Percentiles rank a stretch among this genome's conserved stretches.
Conservation (phyloP, 176 grass and related monocot genomes). For the Rhipidocladum racemiflorum region DNA sequence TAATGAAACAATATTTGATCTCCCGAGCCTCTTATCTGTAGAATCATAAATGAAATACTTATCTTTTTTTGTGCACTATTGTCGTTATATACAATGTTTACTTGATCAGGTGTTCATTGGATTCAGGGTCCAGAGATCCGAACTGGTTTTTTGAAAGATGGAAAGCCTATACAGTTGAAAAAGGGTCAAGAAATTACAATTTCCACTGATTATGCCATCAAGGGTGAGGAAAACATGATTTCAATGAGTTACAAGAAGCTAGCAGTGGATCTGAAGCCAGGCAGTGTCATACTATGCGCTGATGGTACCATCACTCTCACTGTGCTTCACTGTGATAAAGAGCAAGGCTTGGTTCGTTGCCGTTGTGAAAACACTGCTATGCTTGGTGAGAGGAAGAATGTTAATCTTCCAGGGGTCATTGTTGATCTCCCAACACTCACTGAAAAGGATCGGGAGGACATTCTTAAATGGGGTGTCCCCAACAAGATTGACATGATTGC, state of each 20-base stretch:
- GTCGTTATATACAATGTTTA: not conserved
- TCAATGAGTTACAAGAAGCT: slow-evolving; percentile 91
- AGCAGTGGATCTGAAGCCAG: slow-evolving; percentile 65
- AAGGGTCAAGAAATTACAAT: slow-evolving; percentile 74
- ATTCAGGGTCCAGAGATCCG: slow-evolving; percentile 78
- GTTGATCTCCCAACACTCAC: slow-evolving; percentile 86
- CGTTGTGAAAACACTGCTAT: slow-evolving; percentile 70
- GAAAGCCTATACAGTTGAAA: slow-evolving; percentile 63
- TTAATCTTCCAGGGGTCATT: slow-evolving; percentile 79
- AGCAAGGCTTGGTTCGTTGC: slow-evolving; percentile 56
- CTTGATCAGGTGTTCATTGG: not conserved
- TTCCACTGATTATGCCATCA: slow-evolving; percentile 68
- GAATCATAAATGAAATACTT: not conserved
- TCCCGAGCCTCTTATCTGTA: not conserved
- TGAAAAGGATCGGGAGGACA: slow-evolving; percentile 81
- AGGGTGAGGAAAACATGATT: slow-evolving; percentile 63
- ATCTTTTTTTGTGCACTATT: slow-evolving; percentile 2
- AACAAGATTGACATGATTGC: slow-evolving; percentile 93
- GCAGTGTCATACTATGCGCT: slow-evolving; percentile 67
- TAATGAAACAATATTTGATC: not conserved
- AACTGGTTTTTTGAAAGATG: slow-evolving; percentile 83
- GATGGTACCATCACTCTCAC: slow-evolving; percentile 72
- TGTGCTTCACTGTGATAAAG: slow-evolving; percentile 55
- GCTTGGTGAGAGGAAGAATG: slow-evolving; percentile 89
- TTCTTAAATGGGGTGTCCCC: slow-evolving; percentile 73